These are phyloP conservation scores for Apiotrichum sp. DNA, from an alignment of 1,284 basidiomycete species.

Conservation along the genomic window DNA sequence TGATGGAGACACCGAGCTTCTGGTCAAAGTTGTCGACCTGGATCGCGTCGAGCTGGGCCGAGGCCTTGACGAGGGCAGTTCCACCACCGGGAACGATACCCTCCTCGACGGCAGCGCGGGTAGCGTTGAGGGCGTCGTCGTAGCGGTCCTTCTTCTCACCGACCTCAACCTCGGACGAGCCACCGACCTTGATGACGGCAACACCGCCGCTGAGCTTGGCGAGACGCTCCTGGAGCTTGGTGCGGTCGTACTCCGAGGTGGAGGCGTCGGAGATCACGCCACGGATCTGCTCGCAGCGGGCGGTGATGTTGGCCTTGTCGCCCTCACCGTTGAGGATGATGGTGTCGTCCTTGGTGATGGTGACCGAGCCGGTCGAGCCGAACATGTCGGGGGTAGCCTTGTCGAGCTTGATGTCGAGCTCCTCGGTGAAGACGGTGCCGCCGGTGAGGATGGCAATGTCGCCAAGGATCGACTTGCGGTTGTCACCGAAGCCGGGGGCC, in stretches of 20 bases:
- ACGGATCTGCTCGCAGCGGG: constrained; percentile 93
- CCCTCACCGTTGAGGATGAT: constrained; percentile 93
- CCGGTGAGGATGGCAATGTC: constrained; percentile 96
- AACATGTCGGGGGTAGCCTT: constrained; percentile 82
- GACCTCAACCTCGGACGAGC: constrained; percentile 89
- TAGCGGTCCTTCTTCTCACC: constrained; percentile 99
- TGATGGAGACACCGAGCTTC: constrained; percentile 89
- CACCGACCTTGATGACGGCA: constrained; percentile 97
- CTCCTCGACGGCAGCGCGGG: constrained; percentile 95
- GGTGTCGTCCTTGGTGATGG: constrained; percentile 97
- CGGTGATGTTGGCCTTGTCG: constrained; percentile 73
- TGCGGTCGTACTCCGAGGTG: constrained; percentile 89
- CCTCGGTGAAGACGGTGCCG: constrained; percentile 95
- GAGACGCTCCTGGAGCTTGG: constrained; percentile 93
- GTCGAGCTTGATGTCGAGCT: constrained; percentile 97
- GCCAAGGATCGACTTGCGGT: constrained; percentile 91
- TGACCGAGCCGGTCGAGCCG: constrained; percentile 84
- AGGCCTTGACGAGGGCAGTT: constrained; percentile 74
- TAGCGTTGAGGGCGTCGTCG: constrained; percentile 95
- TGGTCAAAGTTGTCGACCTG: constrained; percentile 93
- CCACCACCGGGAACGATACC: constrained; percentile 96
- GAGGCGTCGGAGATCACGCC: constrained; percentile 72
- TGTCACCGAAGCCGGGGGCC: constrained; percentile 97
- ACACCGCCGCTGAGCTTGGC: constrained; percentile 95
- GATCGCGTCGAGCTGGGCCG: constrained; percentile 70